Evolutionary conservation across 2,329 filamentous ascomycete species (phyloP).

Genomic region (Parastagonospora nodorum): DNA sequence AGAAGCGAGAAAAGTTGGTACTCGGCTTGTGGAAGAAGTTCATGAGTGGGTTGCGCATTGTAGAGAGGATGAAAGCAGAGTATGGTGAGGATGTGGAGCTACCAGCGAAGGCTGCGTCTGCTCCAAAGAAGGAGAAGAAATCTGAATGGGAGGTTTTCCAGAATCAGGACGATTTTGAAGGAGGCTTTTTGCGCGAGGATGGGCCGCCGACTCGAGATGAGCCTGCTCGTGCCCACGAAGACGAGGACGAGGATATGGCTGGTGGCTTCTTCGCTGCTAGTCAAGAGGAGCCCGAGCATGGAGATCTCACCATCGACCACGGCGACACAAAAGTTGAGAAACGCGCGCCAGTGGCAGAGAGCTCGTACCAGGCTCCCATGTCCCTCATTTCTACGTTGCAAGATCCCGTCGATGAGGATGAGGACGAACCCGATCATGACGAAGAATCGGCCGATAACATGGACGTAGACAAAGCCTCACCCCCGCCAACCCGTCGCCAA

Average conservation of each 20-base stretch:
- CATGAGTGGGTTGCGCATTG: slow-evolving; percentile 80
- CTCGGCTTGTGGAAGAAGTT: slow-evolving; percentile 85
- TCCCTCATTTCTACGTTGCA: slow-evolving; percentile 43
- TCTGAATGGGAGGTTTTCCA: slow-evolving; percentile 44
- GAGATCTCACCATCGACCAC: slow-evolving; percentile 40
- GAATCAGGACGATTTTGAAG: slow-evolving; percentile 43
- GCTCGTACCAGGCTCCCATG: slow-evolving; percentile 36
- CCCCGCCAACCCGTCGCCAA: slow-evolving; percentile 10
- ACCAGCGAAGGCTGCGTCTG: slow-evolving; percentile 65
- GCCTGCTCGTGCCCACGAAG: slow-evolving; percentile 17
- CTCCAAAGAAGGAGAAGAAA: slow-evolving; percentile 54
- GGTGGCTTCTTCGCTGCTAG: slow-evolving; percentile 47
- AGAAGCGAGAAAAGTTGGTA: slow-evolving; percentile 76
- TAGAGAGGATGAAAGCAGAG: slow-evolving; percentile 48
- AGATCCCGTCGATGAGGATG: slow-evolving; percentile 9
- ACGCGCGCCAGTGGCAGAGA: slow-evolving; percentile 10
- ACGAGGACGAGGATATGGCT: slow-evolving; percentile 32
- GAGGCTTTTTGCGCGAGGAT: slow-evolving; percentile 49
- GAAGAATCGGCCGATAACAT: slow-evolving; percentile 3
- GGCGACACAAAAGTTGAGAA: slow-evolving; percentile 22
- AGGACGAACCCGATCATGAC: background rate
- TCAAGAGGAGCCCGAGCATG: slow-evolving; percentile 37
- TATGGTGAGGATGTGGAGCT: slow-evolving; percentile 52
- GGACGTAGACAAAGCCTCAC: slow-evolving; percentile 24
- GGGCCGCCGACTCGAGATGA: background rate